phyloP scores from a whole-genome alignment of 805 yeast species.

The Candida succiphila region DNA sequence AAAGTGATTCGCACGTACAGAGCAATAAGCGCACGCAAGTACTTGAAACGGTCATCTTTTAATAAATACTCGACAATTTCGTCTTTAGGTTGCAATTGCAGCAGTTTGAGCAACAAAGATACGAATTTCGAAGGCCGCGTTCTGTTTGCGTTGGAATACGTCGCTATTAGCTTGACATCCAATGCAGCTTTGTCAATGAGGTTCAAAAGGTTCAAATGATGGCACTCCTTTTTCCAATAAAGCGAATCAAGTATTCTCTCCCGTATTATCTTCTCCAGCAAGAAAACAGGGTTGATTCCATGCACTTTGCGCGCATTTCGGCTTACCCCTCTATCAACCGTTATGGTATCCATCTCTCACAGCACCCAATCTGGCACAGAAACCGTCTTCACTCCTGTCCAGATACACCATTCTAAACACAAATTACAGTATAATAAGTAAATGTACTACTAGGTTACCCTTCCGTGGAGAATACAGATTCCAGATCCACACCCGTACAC shows the following conservation, averaged over 20 bases:
- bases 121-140: slow-evolving; percentile 63
- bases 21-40: slow-evolving; percentile 59
- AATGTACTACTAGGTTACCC: too few species aligned
- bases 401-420: too few species aligned
- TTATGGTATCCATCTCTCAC: not conserved
- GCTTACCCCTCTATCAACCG: slow-evolving; percentile 25
- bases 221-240: slow-evolving; percentile 50
- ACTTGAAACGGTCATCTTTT: slow-evolving; percentile 64
- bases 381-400: too few species aligned
- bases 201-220: slow-evolving; percentile 30
- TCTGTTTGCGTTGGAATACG: slow-evolving; percentile 23
- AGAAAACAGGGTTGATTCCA: slow-evolving; percentile 36
- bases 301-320: slow-evolving; percentile 20
- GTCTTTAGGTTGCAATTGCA: slow-evolving; percentile 62
- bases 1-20: slow-evolving; percentile 47
- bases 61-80: slow-evolving; percentile 48
- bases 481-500: too few species aligned
- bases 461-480: too few species aligned
- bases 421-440: too few species aligned
- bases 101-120: slow-evolving; percentile 65
- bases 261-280: slow-evolving; percentile 48
- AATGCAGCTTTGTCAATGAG: slow-evolving; percentile 36
- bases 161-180: slow-evolving; percentile 39
- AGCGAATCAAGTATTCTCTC: slow-evolving; percentile 46
- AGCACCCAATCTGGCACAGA: too few species aligned